Percentiles rank a stretch among this genome's conserved stretches.
phyloP scores from a whole-genome alignment of 805 yeast species.

The Metschnikowia koreensis region DNA sequence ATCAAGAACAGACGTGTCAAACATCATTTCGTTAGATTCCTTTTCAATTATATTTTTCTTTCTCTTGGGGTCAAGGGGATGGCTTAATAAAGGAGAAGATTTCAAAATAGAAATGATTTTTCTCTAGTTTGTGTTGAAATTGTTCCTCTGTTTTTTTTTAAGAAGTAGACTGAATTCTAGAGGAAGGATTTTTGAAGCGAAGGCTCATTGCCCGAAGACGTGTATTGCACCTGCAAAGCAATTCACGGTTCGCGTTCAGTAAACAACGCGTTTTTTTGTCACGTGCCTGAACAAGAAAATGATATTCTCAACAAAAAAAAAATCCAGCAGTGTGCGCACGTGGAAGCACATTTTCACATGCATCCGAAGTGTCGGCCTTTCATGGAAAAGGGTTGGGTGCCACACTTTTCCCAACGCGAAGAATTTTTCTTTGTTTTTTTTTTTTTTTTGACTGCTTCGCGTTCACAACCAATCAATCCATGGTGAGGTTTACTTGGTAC shows the following conservation, averaged over 20 bases:
- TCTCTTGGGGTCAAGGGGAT: neutral
- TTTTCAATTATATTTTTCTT: neutral
- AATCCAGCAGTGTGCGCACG: too few relatives aligned
- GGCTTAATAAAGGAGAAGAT: too few relatives aligned
- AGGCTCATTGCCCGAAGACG: neutral
- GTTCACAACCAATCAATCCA: neutral
- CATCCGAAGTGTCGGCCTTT: neutral
- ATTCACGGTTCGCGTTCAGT: neutral
- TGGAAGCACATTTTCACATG: neutral
- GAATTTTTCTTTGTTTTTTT: too few relatives aligned
- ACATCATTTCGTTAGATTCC: neutral
- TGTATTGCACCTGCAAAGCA: neutral
- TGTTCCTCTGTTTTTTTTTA: neutral
- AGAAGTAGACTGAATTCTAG: neutral
- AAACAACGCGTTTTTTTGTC: neutral
- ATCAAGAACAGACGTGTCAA: conserved; percentile 19
- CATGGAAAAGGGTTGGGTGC: neutral
- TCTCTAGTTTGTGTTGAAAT: neutral
- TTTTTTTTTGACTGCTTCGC: neutral
- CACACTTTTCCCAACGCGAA: neutral
- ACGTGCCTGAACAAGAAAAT: neutral
- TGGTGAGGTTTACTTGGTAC: too few relatives aligned
- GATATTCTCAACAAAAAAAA: neutral
- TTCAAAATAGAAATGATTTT: neutral
- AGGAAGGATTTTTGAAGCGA: neutral